A percentile compares a stretch with the other conserved stretches of the same genome.
Conservation (phyloP, 768 basidiomycete species). For the Infundibulicybe gibba region DNA sequence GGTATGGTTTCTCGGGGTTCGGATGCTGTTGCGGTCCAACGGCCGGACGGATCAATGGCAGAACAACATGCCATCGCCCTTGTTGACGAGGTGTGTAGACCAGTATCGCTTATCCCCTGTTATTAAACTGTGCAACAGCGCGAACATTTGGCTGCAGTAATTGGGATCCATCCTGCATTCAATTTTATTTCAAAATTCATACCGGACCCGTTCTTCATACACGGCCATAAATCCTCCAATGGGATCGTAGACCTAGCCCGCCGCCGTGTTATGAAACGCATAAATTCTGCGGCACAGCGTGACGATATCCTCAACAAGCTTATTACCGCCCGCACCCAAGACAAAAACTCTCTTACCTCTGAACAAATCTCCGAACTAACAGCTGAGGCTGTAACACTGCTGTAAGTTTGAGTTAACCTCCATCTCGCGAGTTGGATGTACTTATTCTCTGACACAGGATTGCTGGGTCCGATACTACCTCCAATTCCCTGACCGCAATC, state of each 20-base stretch:
- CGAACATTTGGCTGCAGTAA: conserved; percentile 22
- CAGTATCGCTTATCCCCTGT: neutral
- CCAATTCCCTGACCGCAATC: conserved; percentile 26
- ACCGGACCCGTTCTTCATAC: conserved; percentile 20
- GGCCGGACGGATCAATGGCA: conserved; percentile 11
- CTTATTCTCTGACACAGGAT: conserved; percentile 14
- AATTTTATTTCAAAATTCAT: conserved; percentile 12
- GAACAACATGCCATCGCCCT: conserved; percentile 20
- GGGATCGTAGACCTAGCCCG: conserved; percentile 18
- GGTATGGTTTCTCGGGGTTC: conserved; percentile 27
- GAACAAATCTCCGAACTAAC: conserved; percentile 20
- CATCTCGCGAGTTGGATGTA: neutral
- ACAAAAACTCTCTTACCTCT: conserved; percentile 6
- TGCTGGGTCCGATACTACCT: conserved; percentile 30
- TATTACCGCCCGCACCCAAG: conserved; percentile 11
- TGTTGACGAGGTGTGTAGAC: conserved; percentile 21
- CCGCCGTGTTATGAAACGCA: conserved; percentile 16
- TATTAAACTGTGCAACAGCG: conserved; percentile 11
- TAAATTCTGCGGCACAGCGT: conserved; percentile 12
- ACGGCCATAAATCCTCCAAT: conserved; percentile 16
- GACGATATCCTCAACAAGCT: conserved; percentile 24
- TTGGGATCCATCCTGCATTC: conserved; percentile 21
- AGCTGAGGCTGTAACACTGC: conserved; percentile 22
- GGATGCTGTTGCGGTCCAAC: conserved; percentile 17
- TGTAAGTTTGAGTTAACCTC: conserved; percentile 14